These are phyloP conservation scores for Colletotrichum eremochloae DNA, from an alignment of 2,329 filamentous ascomycete genomes.

Conservation along the genomic window DNA sequence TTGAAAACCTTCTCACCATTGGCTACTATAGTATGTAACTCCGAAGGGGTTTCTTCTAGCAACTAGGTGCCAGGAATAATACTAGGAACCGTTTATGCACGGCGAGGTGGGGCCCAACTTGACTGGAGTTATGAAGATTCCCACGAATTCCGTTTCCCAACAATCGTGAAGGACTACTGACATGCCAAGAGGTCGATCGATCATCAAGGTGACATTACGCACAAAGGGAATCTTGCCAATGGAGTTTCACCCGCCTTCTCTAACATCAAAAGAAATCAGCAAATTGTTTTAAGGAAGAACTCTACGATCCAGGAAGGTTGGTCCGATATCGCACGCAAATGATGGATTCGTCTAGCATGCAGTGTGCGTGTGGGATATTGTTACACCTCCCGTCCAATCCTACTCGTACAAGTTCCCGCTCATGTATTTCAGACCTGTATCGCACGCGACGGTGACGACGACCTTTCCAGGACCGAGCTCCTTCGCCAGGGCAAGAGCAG, in stretches of 20 bases:
- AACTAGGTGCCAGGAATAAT: background rate
- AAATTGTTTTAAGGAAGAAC: too few relatives aligned
- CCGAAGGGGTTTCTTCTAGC: background rate
- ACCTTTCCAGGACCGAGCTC: constrained; percentile 28
- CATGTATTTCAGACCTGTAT: constrained; percentile 33
- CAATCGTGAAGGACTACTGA: background rate
- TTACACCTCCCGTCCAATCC: background rate
- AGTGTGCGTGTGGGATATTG: background rate
- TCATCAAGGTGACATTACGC: background rate
- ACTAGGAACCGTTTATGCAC: background rate
- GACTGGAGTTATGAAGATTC: background rate
- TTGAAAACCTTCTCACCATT: background rate
- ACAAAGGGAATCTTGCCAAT: background rate
- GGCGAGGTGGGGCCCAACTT: background rate
- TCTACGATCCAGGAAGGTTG: too few relatives aligned
- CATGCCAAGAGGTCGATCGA: background rate
- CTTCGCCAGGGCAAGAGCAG: constrained; percentile 22
- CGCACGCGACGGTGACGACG: constrained; percentile 37
- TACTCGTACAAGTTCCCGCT: constrained; percentile 13
- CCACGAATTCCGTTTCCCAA: background rate
- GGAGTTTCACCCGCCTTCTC: rapidly evolving
- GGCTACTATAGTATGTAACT: background rate
- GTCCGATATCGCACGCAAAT: too few relatives aligned
- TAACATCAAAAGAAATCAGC: too few relatives aligned
- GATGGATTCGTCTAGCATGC: too few relatives aligned